A percentile compares a stretch with the other conserved stretches of the same genome.
Evolutionary conservation across 495 filamentous ascomycete genomes (phyloP).

Genomic region (Daldinia concentrica): DNA sequence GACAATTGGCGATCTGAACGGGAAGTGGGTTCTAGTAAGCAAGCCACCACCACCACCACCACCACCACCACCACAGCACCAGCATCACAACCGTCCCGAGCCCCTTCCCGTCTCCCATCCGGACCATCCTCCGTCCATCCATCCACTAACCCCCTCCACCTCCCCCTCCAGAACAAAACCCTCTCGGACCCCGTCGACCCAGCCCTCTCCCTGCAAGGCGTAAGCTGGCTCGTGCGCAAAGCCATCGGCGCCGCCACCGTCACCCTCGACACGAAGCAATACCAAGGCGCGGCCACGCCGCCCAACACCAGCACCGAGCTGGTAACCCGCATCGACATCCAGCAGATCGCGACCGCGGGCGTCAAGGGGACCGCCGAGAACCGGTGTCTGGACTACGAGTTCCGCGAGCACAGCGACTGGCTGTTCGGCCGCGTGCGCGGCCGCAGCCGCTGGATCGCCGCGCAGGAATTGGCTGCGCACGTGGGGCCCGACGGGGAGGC

Average conservation of each 20-base stretch:
- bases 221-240: conserved; percentile 85
- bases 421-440: conserved; percentile 81
- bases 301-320: conserved; percentile 50
- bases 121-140: not conserved
- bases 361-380: conserved; percentile 76
- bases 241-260: conserved; percentile 75
- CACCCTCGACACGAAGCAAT: conserved; percentile 74
- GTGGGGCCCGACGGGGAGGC: conserved; percentile 32
- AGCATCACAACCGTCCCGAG: not conserved
- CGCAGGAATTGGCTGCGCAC: conserved; percentile 42
- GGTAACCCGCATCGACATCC: conserved; percentile 79
- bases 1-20: conserved; percentile 77
- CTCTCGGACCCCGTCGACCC: conserved; percentile 77
- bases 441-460: conserved; percentile 61
- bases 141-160: not conserved
- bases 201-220: conserved; percentile 80
- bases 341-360: conserved; percentile 79
- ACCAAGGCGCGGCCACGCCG: conserved; percentile 57
- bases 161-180: conserved; percentile 65
- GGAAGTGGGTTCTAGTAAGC: conserved; percentile 80
- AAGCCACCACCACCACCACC: conserved; percentile 20
- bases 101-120: not conserved
- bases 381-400: conserved; percentile 74
- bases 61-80: not conserved
- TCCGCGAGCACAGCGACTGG: conserved; percentile 77